Percentiles rank a stretch among this genome's conserved stretches.
Evolutionary conservation across 208 protist genomes (phyloP).

Genomic region (Wallacemonas collosoma): DNA sequence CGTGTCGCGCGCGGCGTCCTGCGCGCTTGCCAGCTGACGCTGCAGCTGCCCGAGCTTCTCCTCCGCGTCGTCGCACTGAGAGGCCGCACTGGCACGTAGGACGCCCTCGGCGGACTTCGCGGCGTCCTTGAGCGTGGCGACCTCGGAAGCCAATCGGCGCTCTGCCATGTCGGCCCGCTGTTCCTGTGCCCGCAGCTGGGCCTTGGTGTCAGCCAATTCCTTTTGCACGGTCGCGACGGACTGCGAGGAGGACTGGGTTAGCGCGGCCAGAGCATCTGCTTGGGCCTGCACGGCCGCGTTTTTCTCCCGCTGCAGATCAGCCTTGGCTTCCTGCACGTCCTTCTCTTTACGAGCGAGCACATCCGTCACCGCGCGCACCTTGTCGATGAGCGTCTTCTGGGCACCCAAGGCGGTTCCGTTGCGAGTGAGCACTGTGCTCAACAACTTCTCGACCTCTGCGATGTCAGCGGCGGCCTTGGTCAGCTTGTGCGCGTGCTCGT

Average conservation of each 20-base stretch:
- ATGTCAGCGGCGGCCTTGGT: not conserved
- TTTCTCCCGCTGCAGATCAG: slow-evolving; percentile 8
- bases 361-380: not conserved
- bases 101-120: slow-evolving; percentile 3
- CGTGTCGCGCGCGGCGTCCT: slow-evolving; percentile 1
- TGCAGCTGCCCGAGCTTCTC: slow-evolving; percentile 13
- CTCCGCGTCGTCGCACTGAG: slow-evolving; percentile 4
- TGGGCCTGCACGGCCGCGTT: not conserved
- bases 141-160: not conserved
- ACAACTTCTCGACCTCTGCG: not conserved
- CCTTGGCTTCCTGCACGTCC: not conserved
- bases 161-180: slow-evolving; percentile 9
- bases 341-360: slow-evolving; percentile 3
- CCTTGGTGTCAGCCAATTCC: slow-evolving; percentile 5
- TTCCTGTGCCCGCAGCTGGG: slow-evolving; percentile 1
- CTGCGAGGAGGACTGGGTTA: slow-evolving; percentile 2
- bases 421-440: slow-evolving; percentile 1
- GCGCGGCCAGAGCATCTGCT: not conserved
- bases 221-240: slow-evolving; percentile 3
- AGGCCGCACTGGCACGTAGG: not conserved
- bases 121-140: slow-evolving; percentile 8
- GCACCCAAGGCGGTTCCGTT: not conserved
- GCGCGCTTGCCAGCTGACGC: not conserved
- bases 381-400: not conserved
- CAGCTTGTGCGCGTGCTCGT: not conserved